Base-by-base conservation (phyloP, 1,284 basidiomycete species). In the Papiliotrema fonsecae region DNA sequence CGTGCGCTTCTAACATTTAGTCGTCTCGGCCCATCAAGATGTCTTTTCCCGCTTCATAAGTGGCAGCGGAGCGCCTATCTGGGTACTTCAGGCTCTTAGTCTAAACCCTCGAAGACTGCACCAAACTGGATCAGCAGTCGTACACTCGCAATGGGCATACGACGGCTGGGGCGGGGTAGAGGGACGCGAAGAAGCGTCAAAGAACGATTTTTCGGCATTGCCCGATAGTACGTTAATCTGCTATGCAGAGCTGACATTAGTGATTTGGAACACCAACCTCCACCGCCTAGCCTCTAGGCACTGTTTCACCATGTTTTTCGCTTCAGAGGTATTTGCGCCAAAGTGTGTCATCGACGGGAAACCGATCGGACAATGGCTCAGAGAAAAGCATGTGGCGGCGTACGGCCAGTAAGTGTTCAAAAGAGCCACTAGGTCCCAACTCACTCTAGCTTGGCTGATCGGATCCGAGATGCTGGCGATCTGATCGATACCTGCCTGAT, bases 401-500 rank as follows among this genome's bases (percentile, higher is more conserved):
- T 67, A 62, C 46, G 61, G 58, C 26, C 58, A 58, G 65, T 65
- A 31, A 56, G 65, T 51, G 2, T 24, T 22, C 28, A 16, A 7
- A 27, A 18, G 13, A 18, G 10, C 41, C 4, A 26, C 14, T n/a
- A 7, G 4, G 5, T 40, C 13, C 36, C 24, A 19, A 39, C 37
- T n/a, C 1, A 36, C 16, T 13, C 1, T 32, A 66, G 64, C 30
- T 48, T 66, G 13, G 64, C 62, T 5, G 55, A 62, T 18, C 43
- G 59, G 22, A n/a, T 66, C 10, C 25, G 42, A 16, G 65, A 67
- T n/a, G 76, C 75, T 2, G 76, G 76, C 26, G 75, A 70, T 47
- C 65, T 78, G 10, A 58, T 75, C 28, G 77, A 78, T 51, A 58
- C 65, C 27, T 76, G 75, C 45, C 69, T 78, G 30, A 74, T 78